Evolutionary conservation across 225 moss, liverwort and hornwort species (phyloP).

Genomic region (Pseudoscleropodium purum): DNA sequence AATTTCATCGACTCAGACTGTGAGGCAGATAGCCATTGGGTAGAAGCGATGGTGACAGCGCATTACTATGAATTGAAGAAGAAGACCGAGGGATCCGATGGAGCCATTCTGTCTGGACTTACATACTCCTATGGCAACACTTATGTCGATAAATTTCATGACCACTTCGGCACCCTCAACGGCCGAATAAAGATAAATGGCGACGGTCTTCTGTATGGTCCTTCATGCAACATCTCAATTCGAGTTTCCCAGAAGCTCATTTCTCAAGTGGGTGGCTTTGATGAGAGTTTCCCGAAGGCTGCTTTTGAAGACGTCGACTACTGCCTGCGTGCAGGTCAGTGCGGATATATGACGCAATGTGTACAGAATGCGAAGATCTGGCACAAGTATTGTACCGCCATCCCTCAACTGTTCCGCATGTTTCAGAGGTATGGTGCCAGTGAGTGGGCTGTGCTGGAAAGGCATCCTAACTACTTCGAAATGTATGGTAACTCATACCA

Average conservation of each 20-base stretch:
- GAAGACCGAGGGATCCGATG: constrained; percentile 17
- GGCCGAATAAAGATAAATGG: constrained; percentile 43
- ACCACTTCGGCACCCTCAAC: constrained; percentile 54
- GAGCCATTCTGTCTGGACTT: constrained; percentile 46
- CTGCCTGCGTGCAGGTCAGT: constrained; percentile 38
- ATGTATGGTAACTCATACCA: constrained; percentile 46
- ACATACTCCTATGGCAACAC: constrained; percentile 22
- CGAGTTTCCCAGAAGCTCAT: constrained; percentile 29
- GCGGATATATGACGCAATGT: constrained; percentile 33
- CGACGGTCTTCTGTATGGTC: constrained; percentile 42
- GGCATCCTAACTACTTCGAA: constrained; percentile 40
- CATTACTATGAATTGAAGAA: constrained; percentile 48
- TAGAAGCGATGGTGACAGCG: constrained; percentile 47
- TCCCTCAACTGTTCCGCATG: constrained; percentile 44
- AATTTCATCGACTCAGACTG: constrained; percentile 57
- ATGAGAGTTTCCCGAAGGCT: constrained; percentile 55
- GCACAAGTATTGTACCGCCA: constrained; percentile 40
- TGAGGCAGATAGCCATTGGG: constrained; percentile 47
- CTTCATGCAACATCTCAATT: constrained; percentile 49
- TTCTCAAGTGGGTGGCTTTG: constrained; percentile 49
- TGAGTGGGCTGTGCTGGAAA: constrained; percentile 53
- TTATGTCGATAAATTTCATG: constrained; percentile 35
- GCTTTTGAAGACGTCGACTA: constrained; percentile 57
- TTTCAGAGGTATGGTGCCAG: constrained; percentile 56
- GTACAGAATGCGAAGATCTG: constrained; percentile 49